Base-by-base conservation (phyloP, 2,329 filamentous ascomycete genomes). In the Aaosphaeria arxii region DNA sequence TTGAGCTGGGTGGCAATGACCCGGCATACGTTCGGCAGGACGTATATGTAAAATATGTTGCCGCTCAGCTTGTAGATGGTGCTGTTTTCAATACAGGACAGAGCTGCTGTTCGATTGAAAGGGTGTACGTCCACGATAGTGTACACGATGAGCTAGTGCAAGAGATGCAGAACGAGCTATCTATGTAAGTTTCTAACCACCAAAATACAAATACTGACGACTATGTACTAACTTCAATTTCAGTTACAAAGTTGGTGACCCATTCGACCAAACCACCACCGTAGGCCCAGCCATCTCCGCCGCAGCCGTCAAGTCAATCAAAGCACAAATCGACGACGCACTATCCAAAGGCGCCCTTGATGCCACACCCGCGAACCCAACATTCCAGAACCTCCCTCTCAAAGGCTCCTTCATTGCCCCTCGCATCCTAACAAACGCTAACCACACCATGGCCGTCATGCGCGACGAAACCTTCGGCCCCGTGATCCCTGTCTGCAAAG, bases 31-130 rank as follows among this genome's bases (percentile, higher is more conserved):
- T 97, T 46, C 80, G 92, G 51, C 77, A 76, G 5, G 92, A 97
- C 62, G 90, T 96, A 1, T 90, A 97, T 66, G 72, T 95, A 42
- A 83, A 84, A 42, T 96, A 91, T 91, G 91, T 87, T 0, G 92
- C 92, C 0, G 91, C 88, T 58, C 90, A 96, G 72, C 92, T 97
- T 61, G 90, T 97, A 11, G 92, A 97, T 59, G 92, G 92, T 24
- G 86, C 91, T n/a, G 78, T 97, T 48, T 97, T 97, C 79, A 97
- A 97, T 75, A 96, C 91, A 44, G 92, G 92, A 11, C 92, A 97
- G 77, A 95, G 89, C 67, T 97, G 92, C 77, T 97, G 92, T 73
- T 88, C 89, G 28, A 79, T 97, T 46, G 92, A 97, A 74, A 81
- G 92, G 32, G 84, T 97, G 17, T 97, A 97, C 63, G 91, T 97